Base-by-base conservation (phyloP, 495 filamentous ascomycete species). In the Umbilicaria muhlenbergii region DNA sequence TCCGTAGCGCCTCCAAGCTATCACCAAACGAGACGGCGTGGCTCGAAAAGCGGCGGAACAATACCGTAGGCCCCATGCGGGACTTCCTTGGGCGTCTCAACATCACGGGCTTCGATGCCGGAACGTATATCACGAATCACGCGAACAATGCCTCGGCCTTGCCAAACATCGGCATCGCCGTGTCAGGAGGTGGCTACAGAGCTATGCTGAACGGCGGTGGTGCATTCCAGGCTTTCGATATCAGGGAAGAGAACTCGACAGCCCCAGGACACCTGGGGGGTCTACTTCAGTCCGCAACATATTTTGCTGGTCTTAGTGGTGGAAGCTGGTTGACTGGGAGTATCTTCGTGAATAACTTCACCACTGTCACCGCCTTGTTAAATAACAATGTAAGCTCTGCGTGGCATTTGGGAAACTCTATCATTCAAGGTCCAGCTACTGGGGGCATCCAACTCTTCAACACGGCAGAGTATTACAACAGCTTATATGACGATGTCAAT, bases 141-240 rank as follows among this genome's bases (percentile, higher is more conserved):
- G 53, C 63, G 16, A 59, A 69, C 12, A 77, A 80, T 55, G 59
- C 61, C 45, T 77, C 71, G 36, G 73, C 66, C 45, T 65, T 73
- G 34, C 78, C 64, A 40, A 84, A 69, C 68, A 76, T 63, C 28
- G 84, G 76, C 39, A 69, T 74, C 38, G 70, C 68, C 0, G 54
- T 69, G 2, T 78, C 75, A 0, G 77, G 77, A 34, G 77, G 77
- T 46, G 89, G 89, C 7, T 95, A 92, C 57, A 70, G 91, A 45
- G 89, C 89, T 1, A 60, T 94, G 58, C 64, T 91, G 68, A 93
- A 82, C 52, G 89, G 87, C 14, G 89, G 80, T n/a, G 89, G 89
- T 35, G 82, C 80, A 21, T 49, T 95, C 19, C 78, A 83, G 45
- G 91, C 89, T 1, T 88, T 88, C 36, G 89, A 96, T 54, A 74